Evolutionary conservation across 257 asterid species (phyloP).

Genomic region (Forsythia viridissima): DNA sequence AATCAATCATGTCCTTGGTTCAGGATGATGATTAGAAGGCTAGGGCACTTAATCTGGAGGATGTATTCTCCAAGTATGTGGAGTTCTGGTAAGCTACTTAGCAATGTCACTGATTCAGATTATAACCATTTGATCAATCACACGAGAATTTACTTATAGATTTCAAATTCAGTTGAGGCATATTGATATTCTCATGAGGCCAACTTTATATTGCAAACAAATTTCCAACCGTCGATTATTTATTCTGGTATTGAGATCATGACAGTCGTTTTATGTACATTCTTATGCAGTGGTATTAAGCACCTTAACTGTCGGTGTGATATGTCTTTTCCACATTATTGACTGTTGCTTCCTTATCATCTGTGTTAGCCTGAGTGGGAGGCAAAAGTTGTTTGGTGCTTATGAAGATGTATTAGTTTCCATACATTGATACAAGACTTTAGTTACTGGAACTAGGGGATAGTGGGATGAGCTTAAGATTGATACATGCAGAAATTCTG

Average conservation of each 20-base stretch:
- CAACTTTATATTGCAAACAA: no score
- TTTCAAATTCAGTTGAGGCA: not conserved
- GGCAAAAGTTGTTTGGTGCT: no score
- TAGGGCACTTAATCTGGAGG: conserved; percentile 34
- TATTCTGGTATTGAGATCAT: not conserved
- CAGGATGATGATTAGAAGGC: conserved; percentile 40
- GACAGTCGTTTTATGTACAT: not conserved
- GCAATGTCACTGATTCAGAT: no score
- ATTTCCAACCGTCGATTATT: not conserved
- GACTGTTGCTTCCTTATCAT: not conserved
- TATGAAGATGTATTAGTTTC: no score
- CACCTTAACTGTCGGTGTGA: not conserved
- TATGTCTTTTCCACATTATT: not conserved
- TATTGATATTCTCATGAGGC: not conserved
- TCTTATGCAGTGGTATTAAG: not conserved
- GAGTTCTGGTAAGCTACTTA: conserved; percentile 26
- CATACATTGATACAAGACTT: no score
- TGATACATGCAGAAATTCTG: no score
- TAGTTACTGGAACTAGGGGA: no score
- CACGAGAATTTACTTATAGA: no score
- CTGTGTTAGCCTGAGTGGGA: no score
- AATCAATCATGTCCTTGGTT: conserved; percentile 5
- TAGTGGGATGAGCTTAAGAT: no score
- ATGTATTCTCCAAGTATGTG: conserved; percentile 27
- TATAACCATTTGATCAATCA: no score